Base-by-base conservation (phyloP, 73 alveolate genomes). In the Paramecium pentaurelia region DNA sequence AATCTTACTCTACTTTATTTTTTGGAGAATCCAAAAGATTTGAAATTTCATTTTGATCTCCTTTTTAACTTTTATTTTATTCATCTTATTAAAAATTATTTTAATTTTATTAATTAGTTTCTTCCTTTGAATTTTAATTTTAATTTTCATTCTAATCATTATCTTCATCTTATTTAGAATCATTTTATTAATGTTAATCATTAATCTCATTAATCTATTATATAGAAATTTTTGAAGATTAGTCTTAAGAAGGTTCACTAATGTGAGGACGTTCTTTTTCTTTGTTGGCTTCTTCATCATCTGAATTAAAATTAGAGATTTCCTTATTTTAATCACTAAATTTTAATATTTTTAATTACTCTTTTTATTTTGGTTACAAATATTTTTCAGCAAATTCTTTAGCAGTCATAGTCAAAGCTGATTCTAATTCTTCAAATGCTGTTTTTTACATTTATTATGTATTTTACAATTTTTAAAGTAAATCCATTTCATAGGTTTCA, bases 371-470 rank as follows among this genome's bases (percentile, higher is more conserved):
- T 28, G 92, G 86, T 89, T 89, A 12, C 9, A 89, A 32, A 34
- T 71, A 89, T 27, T 89, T 89, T 37, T 89, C 91, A 28, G 77
- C 86, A 71, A 89, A 89, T n/a, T 89, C 90, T 30, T 68, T 83
- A 25, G 94, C 77, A 3, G 54, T 36, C 36, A 89, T 28, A 16
- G 84, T 44, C 38, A 89, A 49, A 14, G 94, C 94, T 28, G 84
- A 71, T 47, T 89, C 94, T 25, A 89, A 83, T 71, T 89, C 94
- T 45, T 89, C 94, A 36, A 71, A 89, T 9, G 94, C 94, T 32
- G 80, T 60, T 34, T 89, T 89, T 89, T 89, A 45, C 94, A 89
- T 71, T 83, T 60, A 38, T n/a, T 89, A 28, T 28, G 94, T 89
- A 73, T 77, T 71, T 89, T 89, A 45, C 16, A 71, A 73, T 71